Evolutionary conservation across 306 rosid genomes (phyloP), one percentile per base, ranked within the genome.

Genomic region (Astragalus membranaceus): DNA sequence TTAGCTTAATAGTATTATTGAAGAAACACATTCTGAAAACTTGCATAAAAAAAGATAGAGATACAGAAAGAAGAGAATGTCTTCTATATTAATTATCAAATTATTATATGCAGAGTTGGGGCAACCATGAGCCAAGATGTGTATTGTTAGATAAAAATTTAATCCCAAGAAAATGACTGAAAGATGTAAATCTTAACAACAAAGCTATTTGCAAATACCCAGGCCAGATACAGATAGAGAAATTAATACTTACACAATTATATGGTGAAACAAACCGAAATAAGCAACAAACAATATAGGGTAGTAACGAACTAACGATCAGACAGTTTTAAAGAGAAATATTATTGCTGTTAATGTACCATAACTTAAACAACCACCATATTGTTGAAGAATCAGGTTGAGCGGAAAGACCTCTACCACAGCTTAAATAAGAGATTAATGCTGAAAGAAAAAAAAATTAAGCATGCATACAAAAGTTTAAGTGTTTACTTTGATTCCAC

Each of bases 401-500:
- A 30, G 29, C 23, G 15, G 16, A 30, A 57, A 57, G 12, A 30
- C 7, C 35, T 10, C 30, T 26, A 26, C 30, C 4, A 26, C 30
- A 26, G 2, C 30, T 26, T 26, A 26, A 26, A 26, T 26, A 26
- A 48, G 50, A 32, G 36, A 47, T 54, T 47, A 49, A 58, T 43
- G 58, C 10, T 66, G 33, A 37, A 75, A 14, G 23, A 43, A 30
- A 7, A 29, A 26, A 15, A 23, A 47, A 54, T 7, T 16, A 42
- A 42, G 64, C 4, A 13, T 62, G 10, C 30, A 41, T 29, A 35
- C 49, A 30, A 66, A 75, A 55, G 64, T 66, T 51, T 55, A 77
- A 55, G 69, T 30, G 30, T 46, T 78, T 86, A 94, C 99, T 59
- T 78, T 87, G 77, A 94, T 86, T 75, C 99, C 91, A 17, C 78